Evolutionary conservation across 768 basidiomycete species (phyloP).

Genomic region (Paxillus rubicundulus): DNA sequence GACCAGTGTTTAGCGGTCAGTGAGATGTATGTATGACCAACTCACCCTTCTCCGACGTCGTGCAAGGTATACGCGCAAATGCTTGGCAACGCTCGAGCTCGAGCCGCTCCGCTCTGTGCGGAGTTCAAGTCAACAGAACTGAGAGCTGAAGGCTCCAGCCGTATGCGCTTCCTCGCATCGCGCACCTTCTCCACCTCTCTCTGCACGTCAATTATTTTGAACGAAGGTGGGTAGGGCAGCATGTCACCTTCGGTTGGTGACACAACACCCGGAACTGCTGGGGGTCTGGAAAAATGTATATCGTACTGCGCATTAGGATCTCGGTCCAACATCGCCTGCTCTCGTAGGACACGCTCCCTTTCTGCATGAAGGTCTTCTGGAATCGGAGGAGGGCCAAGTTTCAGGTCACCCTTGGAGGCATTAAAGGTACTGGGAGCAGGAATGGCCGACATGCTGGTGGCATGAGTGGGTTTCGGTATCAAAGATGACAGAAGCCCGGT

Average conservation of each 20-base stretch:
- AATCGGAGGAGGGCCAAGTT: slow-evolving; percentile 80
- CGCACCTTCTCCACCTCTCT: slow-evolving; percentile 87
- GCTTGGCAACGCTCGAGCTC: slow-evolving; percentile 77
- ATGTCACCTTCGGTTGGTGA: slow-evolving; percentile 71
- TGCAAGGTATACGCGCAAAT: slow-evolving; percentile 95
- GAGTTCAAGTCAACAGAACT: slow-evolving; percentile 56
- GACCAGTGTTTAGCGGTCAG: slow-evolving; percentile 9
- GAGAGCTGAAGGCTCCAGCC: slow-evolving; percentile 73
- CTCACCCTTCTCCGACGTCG: slow-evolving; percentile 92
- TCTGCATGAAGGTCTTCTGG: slow-evolving; percentile 79
- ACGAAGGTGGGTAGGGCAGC: slow-evolving; percentile 76
- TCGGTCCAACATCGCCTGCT: slow-evolving; percentile 75
- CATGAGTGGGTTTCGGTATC: slow-evolving; percentile 59
- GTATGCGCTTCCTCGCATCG: slow-evolving; percentile 89
- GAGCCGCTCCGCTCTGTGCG: slow-evolving; percentile 50
- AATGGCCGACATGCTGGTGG: slow-evolving; percentile 33
- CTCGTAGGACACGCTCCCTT: slow-evolving; percentile 73
- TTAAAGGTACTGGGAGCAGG: slow-evolving; percentile 76
- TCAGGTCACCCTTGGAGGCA: slow-evolving; percentile 69
- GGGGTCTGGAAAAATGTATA: slow-evolving; percentile 50
- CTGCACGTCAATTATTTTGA: slow-evolving; percentile 84
- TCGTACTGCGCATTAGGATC: slow-evolving; percentile 69
- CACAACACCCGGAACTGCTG: slow-evolving; percentile 50
- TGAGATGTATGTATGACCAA: slow-evolving; percentile 1
- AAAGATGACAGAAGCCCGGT: slow-evolving; percentile 82